These are phyloP conservation scores for Saururus chinensis DNA, from an alignment of 164 flowering plant species.

Conservation along the genomic window DNA sequence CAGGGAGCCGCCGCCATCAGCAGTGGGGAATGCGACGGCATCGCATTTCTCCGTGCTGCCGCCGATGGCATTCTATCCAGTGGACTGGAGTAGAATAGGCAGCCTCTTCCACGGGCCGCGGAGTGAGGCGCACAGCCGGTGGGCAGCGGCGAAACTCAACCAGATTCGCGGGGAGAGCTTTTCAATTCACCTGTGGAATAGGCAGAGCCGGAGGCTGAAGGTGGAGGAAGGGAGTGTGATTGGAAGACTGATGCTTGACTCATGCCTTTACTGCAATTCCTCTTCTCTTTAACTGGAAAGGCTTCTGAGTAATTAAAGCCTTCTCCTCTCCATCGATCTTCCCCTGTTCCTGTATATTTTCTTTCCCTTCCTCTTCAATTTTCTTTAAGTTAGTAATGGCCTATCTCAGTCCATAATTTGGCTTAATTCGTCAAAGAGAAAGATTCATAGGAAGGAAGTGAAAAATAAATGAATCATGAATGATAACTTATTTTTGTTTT, in stretches of 20 bases:
- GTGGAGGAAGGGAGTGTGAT: conserved; percentile 74
- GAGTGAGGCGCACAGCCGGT: conserved; percentile 26
- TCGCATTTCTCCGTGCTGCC: conserved; percentile 61
- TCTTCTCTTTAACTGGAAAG: background rate
- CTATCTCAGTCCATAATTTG: too few relatives aligned
- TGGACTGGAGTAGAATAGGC: conserved; percentile 56
- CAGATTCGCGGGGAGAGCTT: conserved; percentile 39
- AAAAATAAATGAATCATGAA: too few relatives aligned
- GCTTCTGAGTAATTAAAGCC: too few relatives aligned
- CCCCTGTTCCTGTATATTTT: too few relatives aligned
- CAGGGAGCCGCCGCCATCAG: conserved; percentile 14
- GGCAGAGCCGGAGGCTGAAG: conserved; percentile 40
- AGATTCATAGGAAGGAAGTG: too few relatives aligned
- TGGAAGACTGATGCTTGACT: conserved; percentile 20
- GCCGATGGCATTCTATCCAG: conserved; percentile 74
- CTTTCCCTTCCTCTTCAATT: too few relatives aligned
- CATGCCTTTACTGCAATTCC: conserved; percentile 44
- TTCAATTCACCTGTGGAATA: conserved; percentile 83
- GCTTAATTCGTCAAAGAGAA: too few relatives aligned
- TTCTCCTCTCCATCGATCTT: too few relatives aligned
- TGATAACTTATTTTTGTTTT: too few relatives aligned
- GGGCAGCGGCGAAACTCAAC: conserved; percentile 39
- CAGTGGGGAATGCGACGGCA: conserved; percentile 18
- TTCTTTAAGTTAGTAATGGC: too few relatives aligned
- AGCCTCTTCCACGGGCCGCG: conserved; percentile 40